These are phyloP conservation scores for Papiliotrema nemorosa DNA, from an alignment of 1,284 basidiomycete species.

Conservation along the genomic window DNA sequence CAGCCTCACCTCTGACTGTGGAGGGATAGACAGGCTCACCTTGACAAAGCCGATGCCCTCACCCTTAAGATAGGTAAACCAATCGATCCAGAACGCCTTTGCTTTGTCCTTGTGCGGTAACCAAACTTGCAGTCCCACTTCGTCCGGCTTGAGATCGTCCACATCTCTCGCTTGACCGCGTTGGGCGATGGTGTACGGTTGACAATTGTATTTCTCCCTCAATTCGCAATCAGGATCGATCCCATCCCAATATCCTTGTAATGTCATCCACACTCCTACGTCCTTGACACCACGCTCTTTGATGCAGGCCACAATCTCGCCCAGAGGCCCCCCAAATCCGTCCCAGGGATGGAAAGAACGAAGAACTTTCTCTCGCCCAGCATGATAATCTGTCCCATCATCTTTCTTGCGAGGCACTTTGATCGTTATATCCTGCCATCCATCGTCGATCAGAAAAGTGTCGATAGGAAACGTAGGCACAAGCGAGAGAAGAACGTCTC, in stretches of 20 bases:
- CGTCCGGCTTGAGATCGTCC: background rate
- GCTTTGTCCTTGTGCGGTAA: constrained; percentile 26
- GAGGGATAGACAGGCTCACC: constrained; percentile 7
- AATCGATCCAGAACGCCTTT: constrained; percentile 33
- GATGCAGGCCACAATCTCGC: constrained; percentile 14
- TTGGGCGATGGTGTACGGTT: background rate
- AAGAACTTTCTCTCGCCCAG: constrained; percentile 1
- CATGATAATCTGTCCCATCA: too few relatives aligned
- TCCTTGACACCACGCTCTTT: constrained; percentile 16
- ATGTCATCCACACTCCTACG: constrained; percentile 36
- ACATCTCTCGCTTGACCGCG: background rate
- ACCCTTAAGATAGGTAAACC: constrained; percentile 22
- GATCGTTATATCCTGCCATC: constrained; percentile 28
- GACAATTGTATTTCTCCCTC: constrained; percentile 22
- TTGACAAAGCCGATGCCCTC: constrained; percentile 37
- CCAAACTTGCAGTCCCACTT: constrained; percentile 3
- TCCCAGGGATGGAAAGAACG: constrained; percentile 14
- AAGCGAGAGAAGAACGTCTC: constrained; percentile 15
- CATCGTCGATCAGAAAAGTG: constrained; percentile 38
- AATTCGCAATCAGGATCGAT: constrained; percentile 28
- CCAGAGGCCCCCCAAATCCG: constrained; percentile 18
- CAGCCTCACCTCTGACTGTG: background rate
- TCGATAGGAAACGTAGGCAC: constrained; percentile 25
- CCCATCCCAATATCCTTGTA: constrained; percentile 38
- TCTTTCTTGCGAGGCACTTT: background rate